A percentile compares a stretch with the other conserved stretches of the same genome.
phyloP scores from a whole-genome alignment of 139 green algal species.

The Chlorella ohadii region DNA sequence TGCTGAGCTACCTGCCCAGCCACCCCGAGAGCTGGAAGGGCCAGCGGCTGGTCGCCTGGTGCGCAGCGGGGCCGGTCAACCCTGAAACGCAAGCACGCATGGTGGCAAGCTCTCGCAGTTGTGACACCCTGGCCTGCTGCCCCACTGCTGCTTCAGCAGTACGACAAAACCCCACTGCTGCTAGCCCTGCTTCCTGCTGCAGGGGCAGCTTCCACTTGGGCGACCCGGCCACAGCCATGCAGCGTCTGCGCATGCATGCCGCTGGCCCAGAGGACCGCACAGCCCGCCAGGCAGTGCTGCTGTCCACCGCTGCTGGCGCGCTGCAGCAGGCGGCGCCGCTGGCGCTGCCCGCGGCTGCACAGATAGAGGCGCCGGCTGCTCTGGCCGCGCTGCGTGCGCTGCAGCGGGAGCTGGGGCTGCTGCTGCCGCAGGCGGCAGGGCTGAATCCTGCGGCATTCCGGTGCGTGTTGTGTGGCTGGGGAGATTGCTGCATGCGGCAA shows the following conservation, averaged over 20 bases:
- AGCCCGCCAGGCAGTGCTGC: conserved; percentile 40
- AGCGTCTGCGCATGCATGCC: conserved; percentile 25
- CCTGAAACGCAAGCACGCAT: no score
- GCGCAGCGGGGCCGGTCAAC: neutral
- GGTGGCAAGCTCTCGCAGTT: no score
- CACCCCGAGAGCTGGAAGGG: conserved; percentile 64
- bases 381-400: conserved; percentile 45
- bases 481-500: neutral
- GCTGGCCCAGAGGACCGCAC: neutral
- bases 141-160: no score
- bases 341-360: neutral
- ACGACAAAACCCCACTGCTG: no score
- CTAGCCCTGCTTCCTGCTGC: neutral
- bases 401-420: conserved; percentile 56
- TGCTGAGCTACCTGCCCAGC: conserved; percentile 51
- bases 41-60: conserved; percentile 62
- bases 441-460: conserved; percentile 82
- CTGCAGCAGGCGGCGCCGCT: conserved; percentile 28
- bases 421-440: conserved; percentile 65
- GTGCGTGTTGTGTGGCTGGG: conserved; percentile 20
- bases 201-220: conserved; percentile 48
- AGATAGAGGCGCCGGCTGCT: conserved; percentile 27
- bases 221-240: conserved; percentile 28
- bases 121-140: no score
- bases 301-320: conserved; percentile 6